A percentile compares a stretch with the other conserved stretches of the same genome.
Evolutionary conservation across 23 red algal genomes (phyloP).

Genomic region (Gracilariopsis chorda): DNA sequence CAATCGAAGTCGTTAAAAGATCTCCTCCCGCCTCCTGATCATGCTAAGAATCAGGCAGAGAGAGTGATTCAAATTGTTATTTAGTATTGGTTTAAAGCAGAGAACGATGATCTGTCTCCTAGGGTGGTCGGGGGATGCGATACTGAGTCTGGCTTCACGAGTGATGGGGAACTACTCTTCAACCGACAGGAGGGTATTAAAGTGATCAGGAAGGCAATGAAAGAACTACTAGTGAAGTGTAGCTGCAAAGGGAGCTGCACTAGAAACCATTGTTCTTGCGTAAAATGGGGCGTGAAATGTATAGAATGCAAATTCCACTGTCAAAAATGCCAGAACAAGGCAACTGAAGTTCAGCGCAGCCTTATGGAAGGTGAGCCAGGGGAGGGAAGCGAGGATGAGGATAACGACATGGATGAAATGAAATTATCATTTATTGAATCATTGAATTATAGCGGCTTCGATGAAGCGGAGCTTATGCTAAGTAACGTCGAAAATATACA

Average conservation of each 20-base stretch:
- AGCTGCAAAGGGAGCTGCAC: not conserved
- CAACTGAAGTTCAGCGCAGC: not conserved
- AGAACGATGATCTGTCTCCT: not conserved
- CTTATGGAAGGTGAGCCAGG: not conserved
- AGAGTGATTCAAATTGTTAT: not conserved
- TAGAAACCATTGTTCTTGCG: not conserved
- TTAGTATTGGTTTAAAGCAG: not conserved
- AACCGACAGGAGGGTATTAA: not conserved
- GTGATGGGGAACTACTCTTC: not conserved
- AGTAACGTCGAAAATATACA: too few relatives aligned
- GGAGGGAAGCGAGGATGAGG: too few relatives aligned
- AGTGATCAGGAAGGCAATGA: not conserved
- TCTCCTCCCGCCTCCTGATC: not conserved
- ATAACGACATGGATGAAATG: too few relatives aligned
- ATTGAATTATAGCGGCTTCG: too few relatives aligned
- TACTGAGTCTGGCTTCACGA: not conserved
- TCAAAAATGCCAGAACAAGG: not conserved
- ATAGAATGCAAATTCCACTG: not conserved
- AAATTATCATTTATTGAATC: too few relatives aligned
- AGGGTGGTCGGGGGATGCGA: not conserved
- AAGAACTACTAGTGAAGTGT: not conserved
- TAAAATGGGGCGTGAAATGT: not conserved
- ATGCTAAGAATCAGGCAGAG: not conserved
- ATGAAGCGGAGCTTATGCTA: too few relatives aligned
- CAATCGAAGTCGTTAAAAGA: not conserved